Evolutionary conservation across 768 basidiomycete genomes (phyloP).

Genomic region (Mycena vitilis): DNA sequence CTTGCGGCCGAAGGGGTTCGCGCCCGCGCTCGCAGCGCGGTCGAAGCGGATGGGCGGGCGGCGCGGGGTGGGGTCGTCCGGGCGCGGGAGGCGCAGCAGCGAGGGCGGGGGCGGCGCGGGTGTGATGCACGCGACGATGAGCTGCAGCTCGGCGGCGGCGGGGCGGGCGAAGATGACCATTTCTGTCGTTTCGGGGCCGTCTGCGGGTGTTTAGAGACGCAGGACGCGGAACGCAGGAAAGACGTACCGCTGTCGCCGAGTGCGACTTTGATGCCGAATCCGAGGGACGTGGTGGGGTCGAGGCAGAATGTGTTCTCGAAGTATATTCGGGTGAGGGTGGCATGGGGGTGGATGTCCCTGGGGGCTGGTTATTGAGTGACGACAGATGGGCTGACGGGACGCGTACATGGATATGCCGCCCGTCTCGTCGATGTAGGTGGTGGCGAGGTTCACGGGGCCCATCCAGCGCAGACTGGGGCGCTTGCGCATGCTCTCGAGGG

Average conservation of each 20-base stretch:
- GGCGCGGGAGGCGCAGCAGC: constrained; percentile 61
- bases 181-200: constrained; percentile 76
- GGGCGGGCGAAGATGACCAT: constrained; percentile 64
- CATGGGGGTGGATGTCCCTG: constrained; percentile 79
- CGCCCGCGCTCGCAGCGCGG: constrained; percentile 30
- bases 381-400: constrained; percentile 5
- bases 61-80: constrained; percentile 85
- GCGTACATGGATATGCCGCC: constrained; percentile 58
- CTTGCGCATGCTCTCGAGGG: constrained; percentile 85
- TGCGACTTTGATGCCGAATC: constrained; percentile 73
- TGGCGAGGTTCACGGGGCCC: constrained; percentile 62
- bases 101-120: constrained; percentile 52
- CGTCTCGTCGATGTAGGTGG: constrained; percentile 70
- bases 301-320: constrained; percentile 80
- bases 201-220: constrained; percentile 45
- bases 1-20: constrained; percentile 34
- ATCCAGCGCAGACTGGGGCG: constrained; percentile 71
- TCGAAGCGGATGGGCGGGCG: constrained; percentile 63
- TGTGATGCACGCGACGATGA: constrained; percentile 70
- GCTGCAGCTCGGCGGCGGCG: constrained; percentile 46
- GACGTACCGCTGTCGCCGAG: constrained; percentile 74
- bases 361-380: constrained; percentile 8
- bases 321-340: constrained; percentile 70
- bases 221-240: constrained; percentile 7
- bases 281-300: constrained; percentile 47